Conservation (phyloP, 768 basidiomycete genomes). For the Lactarius hengduanensis region DNA sequence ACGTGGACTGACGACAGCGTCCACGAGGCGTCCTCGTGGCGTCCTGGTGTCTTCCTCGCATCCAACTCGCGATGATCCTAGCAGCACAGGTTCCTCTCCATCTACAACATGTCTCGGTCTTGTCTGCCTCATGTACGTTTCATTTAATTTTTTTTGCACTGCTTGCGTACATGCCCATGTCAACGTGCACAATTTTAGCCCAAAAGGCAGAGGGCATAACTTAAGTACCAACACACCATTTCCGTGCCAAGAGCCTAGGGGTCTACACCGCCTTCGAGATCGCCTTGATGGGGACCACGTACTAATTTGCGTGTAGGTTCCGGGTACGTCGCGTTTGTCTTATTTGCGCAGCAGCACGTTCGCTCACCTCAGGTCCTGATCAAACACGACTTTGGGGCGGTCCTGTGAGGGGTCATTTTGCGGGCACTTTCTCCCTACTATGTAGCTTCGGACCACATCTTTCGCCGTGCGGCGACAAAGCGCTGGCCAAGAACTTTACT, state of each 20-base stretch:
- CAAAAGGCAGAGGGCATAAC: slow-evolving; percentile 3
- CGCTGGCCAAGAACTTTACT: not conserved
- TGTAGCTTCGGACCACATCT: not conserved
- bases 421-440: not conserved
- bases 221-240: not conserved
- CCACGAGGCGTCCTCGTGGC: slow-evolving; percentile 14
- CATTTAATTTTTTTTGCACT: not conserved
- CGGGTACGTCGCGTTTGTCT: not conserved
- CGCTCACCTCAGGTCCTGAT: not conserved
- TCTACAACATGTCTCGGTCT: not conserved
- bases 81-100: slow-evolving; percentile 1
- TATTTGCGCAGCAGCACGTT: not conserved
- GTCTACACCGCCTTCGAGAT: not conserved
- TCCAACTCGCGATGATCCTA: not conserved
- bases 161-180: not conserved
- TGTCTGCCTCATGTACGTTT: not conserved
- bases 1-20: not conserved
- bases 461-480: not conserved
- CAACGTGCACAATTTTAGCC: not conserved
- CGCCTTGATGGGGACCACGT: not conserved
- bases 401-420: not conserved
- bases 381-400: not conserved
- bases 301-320: not conserved
- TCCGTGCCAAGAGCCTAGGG: not conserved
- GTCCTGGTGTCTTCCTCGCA: slow-evolving; percentile 2